Base-by-base conservation (phyloP, 805 yeast genomes). In the Wickerhamomyces tratensis region DNA sequence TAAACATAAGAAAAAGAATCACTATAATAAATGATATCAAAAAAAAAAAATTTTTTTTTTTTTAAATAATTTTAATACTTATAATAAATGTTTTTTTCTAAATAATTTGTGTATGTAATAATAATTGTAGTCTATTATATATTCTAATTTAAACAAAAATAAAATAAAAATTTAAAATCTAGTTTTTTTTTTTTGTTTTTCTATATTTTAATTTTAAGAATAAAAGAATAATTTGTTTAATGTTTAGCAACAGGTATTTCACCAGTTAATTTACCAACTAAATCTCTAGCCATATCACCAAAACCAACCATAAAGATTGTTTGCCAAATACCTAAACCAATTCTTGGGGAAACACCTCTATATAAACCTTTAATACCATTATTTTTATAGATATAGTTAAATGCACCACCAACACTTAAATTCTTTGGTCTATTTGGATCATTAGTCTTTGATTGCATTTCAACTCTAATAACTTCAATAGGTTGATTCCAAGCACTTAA, bases 401-500 rank as follows among this genome's bases (percentile, higher is more conserved):
- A 75, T 33, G 98, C 82, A 41, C 79, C 72, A 7, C 69, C 58
- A 30, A 93, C 95, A 41, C 83, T 76, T 62, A 91, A 72, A 48
- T 91, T 89, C 68, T 86, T 83, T 46, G 98, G 98, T 67, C 97
- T 82, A 61, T 87, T 87, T 53, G 97, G 96, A 67, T 91, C 98
- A 39, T 64, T 69, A n/a, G 89, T 87, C 69, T 84, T 83, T 44
- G 95, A 83, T 69, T 93, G 98, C 97, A 93, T 88, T 68, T 93
- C 98, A 15, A 93, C 95, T 65, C 98, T 79, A 51, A 89, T 84
- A 42, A 93, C 98, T 68, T 93, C 98, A 57, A 93, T 88, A 35
- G 98, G 98, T 69, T 93, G 98, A 67, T 93, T 93, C 98, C 98
- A 93, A 14, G 98, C 96, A 46, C 91, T 79, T 50, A 93, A 76